Conservation (phyloP, 1,284 basidiomycete species). For the Taiwanofungus camphoratus region DNA sequence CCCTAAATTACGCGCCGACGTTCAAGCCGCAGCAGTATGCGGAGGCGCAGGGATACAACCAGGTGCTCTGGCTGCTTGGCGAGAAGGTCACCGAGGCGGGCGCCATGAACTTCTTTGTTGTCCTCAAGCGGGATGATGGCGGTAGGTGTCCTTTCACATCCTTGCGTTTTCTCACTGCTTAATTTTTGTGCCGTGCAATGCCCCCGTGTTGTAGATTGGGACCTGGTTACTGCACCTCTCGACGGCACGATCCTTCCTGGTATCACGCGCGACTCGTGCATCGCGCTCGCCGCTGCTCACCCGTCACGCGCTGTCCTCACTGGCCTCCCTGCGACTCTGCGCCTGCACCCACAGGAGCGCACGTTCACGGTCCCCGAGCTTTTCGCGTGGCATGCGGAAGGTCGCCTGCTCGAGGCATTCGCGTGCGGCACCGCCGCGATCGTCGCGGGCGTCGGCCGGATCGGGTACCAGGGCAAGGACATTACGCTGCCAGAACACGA, state of each 20-base stretch:
- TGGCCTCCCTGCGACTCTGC: conserved; percentile 25
- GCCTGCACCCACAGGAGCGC: conserved; percentile 39
- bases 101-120: conserved; percentile 62
- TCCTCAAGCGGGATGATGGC: conserved; percentile 40
- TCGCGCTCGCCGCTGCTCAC: conserved; percentile 53
- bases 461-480: conserved; percentile 49
- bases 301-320: conserved; percentile 48
- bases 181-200: conserved; percentile 8
- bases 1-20: conserved; percentile 66
- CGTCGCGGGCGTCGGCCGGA: conserved; percentile 51
- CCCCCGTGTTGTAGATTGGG: conserved; percentile 48
- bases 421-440: conserved; percentile 69
- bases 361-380: conserved; percentile 41
- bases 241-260: conserved; percentile 73
- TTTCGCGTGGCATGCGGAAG: conserved; percentile 47
- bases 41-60: conserved; percentile 64
- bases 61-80: conserved; percentile 54
- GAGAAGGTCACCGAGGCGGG: conserved; percentile 41
- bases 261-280: conserved; percentile 70
- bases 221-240: conserved; percentile 70
- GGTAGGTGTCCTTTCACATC: conserved; percentile 27
- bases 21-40: conserved; percentile 67
- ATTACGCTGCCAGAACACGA: conserved; percentile 43
- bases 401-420: conserved; percentile 64
- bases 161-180: neutral